Base-by-base conservation (phyloP, 2,329 filamentous ascomycete species). In the Penicillium sp. region DNA sequence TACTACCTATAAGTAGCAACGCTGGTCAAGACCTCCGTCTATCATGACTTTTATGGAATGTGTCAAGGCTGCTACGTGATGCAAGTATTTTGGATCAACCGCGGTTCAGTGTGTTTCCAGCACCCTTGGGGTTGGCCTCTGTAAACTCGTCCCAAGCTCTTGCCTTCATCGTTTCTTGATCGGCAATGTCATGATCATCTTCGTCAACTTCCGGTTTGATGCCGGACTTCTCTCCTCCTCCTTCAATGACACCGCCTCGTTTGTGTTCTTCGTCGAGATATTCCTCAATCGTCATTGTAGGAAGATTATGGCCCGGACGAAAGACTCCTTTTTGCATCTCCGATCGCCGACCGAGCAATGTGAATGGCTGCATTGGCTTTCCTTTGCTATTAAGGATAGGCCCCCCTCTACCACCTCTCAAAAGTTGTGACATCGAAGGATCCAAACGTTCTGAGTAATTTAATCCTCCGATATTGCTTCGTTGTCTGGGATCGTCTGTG, bases 281-380 rank as follows among this genome's bases (percentile, higher is more conserved):
- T 73, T 99, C 93, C 61, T 99, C 93, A 54, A 99, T 96, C 1
- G 83, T 88, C 93, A 99, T 97, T 3, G 93, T 97, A 0, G 93
- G 93, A 50, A 99, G 74, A 71, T 89, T 96, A 68, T 99, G 93
- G 7, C 93, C 89, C 0, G 89, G 83, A 47, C 88, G 80, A 71
- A 99, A 99, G 0, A 99, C 92, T 2, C 87, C 87, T 50, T 84
- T 78, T 52, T 84, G 81, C 51, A 95, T 71, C 53, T 89, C 84
- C 54, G 89, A 83, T 31, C 93, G 81, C 57, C 79, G 86, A 51
- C 86, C 85, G 4, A 95, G 77, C 18, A 99, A 77, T 1, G 90
- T 96, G 64, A 99, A 97, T 0, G 92, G 92, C 60, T 91, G 83
- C 59, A 97, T 76, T 12, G 93, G 93, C 66, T 89, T 93, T 37